Evolutionary conservation across 1,284 basidiomycete species (phyloP).

Genomic region (Moniliella sp.): DNA sequence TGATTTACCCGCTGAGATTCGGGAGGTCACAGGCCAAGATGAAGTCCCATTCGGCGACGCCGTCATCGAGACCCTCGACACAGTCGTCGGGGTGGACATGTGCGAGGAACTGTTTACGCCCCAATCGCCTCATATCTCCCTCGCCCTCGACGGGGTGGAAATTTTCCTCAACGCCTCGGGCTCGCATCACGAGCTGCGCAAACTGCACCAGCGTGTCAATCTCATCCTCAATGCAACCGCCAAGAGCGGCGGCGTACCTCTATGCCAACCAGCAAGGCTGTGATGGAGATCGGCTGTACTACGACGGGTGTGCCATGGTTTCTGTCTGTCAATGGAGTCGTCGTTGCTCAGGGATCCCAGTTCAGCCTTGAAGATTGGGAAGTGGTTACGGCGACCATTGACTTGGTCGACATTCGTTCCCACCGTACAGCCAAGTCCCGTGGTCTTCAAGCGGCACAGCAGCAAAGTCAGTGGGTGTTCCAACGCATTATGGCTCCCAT

Average conservation of each 20-base stretch:
- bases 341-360: slow-evolving; percentile 83
- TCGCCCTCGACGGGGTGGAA: slow-evolving; percentile 92
- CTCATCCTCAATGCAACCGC: slow-evolving; percentile 87
- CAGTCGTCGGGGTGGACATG: slow-evolving; percentile 80
- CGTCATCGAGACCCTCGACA: slow-evolving; percentile 74
- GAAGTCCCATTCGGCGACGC: slow-evolving; percentile 89
- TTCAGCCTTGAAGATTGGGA: slow-evolving; percentile 89
- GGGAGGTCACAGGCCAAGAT: slow-evolving; percentile 68
- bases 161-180: slow-evolving; percentile 95
- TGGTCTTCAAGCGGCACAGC: slow-evolving; percentile 53
- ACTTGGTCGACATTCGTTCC: slow-evolving; percentile 77
- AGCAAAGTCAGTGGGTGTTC: slow-evolving; percentile 39
- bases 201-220: slow-evolving; percentile 71
- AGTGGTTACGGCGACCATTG: slow-evolving; percentile 78
- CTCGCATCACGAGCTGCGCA: slow-evolving; percentile 87
- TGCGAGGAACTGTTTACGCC: slow-evolving; percentile 97
- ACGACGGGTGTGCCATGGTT: slow-evolving; percentile 88
- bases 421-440: slow-evolving; percentile 55
- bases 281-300: slow-evolving; percentile 89
- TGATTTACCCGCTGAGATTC: slow-evolving; percentile 62
- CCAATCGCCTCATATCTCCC: slow-evolving; percentile 75
- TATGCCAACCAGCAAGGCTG: slow-evolving; percentile 98
- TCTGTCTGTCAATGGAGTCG: slow-evolving; percentile 73
- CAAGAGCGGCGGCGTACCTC: slow-evolving; percentile 87
- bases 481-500: slow-evolving; percentile 41